Percentiles rank a stretch among this genome's conserved stretches.
These are phyloP conservation scores for Kluyveromyces aestuarii DNA, from an alignment of 805 yeast species.

Conservation along the genomic window DNA sequence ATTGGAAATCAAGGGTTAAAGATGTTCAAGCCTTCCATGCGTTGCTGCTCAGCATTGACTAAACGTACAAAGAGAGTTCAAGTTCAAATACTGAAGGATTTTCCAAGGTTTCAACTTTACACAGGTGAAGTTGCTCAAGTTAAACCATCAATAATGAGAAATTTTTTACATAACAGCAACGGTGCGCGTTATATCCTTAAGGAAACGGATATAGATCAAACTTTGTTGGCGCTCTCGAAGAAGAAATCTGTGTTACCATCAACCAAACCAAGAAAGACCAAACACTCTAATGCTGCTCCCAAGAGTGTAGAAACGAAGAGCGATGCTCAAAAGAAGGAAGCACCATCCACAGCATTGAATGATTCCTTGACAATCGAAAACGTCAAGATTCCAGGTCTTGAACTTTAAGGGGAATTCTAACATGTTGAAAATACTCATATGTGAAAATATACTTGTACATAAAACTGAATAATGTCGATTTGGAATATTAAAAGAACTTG, in stretches of 20 bases:
- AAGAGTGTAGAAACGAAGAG: background rate
- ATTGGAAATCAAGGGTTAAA: background rate
- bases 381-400: conserved; percentile 24
- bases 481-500: background rate
- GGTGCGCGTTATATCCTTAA: conserved; percentile 62
- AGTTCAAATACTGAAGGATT: conserved; percentile 69
- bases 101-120: conserved; percentile 47
- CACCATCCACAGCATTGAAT: conserved; percentile 9
- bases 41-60: conserved; percentile 31
- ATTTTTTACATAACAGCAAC: conserved; percentile 56
- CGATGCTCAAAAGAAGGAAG: conserved; percentile 2
- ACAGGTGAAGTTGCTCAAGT: conserved; percentile 70
- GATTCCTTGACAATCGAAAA: conserved; percentile 18
- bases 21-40: conserved; percentile 22
- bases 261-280: conserved; percentile 1
- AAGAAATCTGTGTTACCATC: conserved; percentile 6
- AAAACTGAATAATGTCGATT: background rate
- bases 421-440: background rate
- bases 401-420: conserved; percentile 6
- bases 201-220: conserved; percentile 19
- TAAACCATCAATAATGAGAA: conserved; percentile 75
- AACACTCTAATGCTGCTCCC: background rate
- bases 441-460: conserved; percentile 1
- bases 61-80: conserved; percentile 47
- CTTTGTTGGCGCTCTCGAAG: conserved; percentile 8